phyloP scores from a whole-genome alignment of 441 rosid genomes.

The Populus hybrid region DNA sequence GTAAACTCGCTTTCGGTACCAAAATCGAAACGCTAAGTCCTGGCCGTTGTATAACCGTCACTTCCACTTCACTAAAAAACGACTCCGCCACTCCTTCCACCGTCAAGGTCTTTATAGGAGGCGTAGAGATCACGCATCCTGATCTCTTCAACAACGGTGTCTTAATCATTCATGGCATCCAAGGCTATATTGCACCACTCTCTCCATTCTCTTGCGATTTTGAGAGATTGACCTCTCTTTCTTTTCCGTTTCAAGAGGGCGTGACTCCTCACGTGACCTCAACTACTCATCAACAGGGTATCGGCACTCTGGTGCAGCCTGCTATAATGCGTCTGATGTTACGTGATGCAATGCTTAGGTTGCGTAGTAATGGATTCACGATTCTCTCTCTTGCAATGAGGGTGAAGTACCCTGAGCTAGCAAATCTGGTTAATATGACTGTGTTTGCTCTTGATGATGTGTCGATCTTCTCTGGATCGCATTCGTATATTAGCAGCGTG shows the following conservation, averaged over 20 bases:
- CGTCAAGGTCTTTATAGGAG: slow-evolving; percentile 42
- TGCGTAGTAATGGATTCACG: slow-evolving; percentile 55
- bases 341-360: slow-evolving; percentile 54
- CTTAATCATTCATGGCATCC: slow-evolving; percentile 53
- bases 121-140: slow-evolving; percentile 57
- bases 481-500: slow-evolving; percentile 37
- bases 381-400: slow-evolving; percentile 52
- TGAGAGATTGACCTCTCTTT: slow-evolving; percentile 40
- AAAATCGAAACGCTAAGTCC: slow-evolving; percentile 53
- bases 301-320: slow-evolving; percentile 23
- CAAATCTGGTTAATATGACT: slow-evolving; percentile 44
- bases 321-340: slow-evolving; percentile 55
- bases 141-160: slow-evolving; percentile 64
- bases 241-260: slow-evolving; percentile 31
- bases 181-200: slow-evolving; percentile 55
- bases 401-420: slow-evolving; percentile 46
- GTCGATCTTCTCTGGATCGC: slow-evolving; percentile 54
- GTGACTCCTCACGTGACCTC: slow-evolving; percentile 8
- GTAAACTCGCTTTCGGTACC: slow-evolving; percentile 41
- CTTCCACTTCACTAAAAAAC: slow-evolving; percentile 27
- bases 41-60: slow-evolving; percentile 55
- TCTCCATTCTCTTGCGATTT: slow-evolving; percentile 58
- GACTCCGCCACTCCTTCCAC: slow-evolving; percentile 4
- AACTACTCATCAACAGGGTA: background rate
- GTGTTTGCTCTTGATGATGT: slow-evolving; percentile 56